Evolutionary conservation across 2,329 filamentous ascomycete genomes (phyloP), one percentile per base, ranked within the genome.

Genomic region (Aureobasidium pullulans): DNA sequence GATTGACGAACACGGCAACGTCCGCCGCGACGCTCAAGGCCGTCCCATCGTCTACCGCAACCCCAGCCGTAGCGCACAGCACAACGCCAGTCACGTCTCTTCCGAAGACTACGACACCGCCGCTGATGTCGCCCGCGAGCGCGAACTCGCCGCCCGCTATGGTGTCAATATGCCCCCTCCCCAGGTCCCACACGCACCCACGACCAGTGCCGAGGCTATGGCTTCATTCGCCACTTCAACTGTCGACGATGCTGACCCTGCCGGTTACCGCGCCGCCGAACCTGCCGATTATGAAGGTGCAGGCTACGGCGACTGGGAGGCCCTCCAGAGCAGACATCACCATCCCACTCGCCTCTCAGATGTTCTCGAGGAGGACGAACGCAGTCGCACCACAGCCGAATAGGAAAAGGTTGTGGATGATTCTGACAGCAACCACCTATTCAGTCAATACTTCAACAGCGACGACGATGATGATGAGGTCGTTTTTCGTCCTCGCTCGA

Each of bases 341-440:
- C 90, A 96, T 73, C 91, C 91, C 0, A 96, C 91, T 8, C 79
- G 92, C 60, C 77, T 96, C 63, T 96, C 90, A 71, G 91, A 96
- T 73, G 91, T 96, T 31, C 81, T 94, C 69, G 90, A 90, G 69
- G 87, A 95, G 64, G 89, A 94, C 65, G 90, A 95, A 73, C 68
- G 71, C 60, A 68, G 65, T 60, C 61, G 71, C 32, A 66, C 69
- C 31, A 73, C 69, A 43, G 65, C 62, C 10, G 66, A 66, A n/a
- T 61, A 59, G 57, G 19, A 46, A 13, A 28, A 47, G 40, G 23
- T 32, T 19, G 16, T 11, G 23, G 40, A 40, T n/a, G 50, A 28
- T 32, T 43, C 28, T 23, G 50, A 43, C 39, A 31, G 36, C 48
- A 19, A n/a, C 23, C 13, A 4, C 23, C 13, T 40, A 32, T 11